Evolutionary conservation across 352 stramenopile species (phyloP).

Genomic region (Phytophthora boehmeriae): DNA sequence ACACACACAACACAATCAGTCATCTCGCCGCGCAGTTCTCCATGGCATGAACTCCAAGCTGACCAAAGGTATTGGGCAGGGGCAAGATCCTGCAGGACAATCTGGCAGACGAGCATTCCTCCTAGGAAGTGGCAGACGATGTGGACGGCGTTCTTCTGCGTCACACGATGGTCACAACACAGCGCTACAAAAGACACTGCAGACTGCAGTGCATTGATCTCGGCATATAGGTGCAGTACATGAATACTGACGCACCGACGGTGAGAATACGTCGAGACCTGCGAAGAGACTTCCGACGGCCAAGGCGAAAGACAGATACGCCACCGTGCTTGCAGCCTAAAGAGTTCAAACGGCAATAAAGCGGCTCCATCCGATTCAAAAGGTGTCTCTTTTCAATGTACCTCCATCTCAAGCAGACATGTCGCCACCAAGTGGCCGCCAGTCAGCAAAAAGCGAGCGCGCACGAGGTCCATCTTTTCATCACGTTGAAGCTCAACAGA

Average conservation of each 20-base stretch:
- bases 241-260: slow-evolving; percentile 39
- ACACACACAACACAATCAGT: not conserved
- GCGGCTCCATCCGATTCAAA: not conserved
- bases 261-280: slow-evolving; percentile 58
- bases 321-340: slow-evolving; percentile 33
- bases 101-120: slow-evolving; percentile 60
- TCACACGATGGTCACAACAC: not conserved
- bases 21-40: not conserved
- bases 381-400: not conserved
- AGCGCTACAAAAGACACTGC: not conserved
- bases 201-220: no score
- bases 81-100: slow-evolving; percentile 49
- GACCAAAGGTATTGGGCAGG: slow-evolving; percentile 54
- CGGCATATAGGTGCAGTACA: no score
- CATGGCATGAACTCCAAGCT: not conserved
- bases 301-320: slow-evolving; percentile 51
- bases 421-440: slow-evolving; percentile 64
- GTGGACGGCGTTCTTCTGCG: slow-evolving; percentile 60
- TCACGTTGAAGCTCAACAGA: slow-evolving; percentile 14
- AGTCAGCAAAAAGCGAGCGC: slow-evolving; percentile 62
- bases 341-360: not conserved
- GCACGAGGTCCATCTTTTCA: slow-evolving; percentile 27
- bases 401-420: slow-evolving; percentile 34
- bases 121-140: slow-evolving; percentile 65
- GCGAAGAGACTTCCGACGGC: slow-evolving; percentile 40